Conservation (phyloP, 495 filamentous ascomycete species). For the Hamigera avellanea region DNA sequence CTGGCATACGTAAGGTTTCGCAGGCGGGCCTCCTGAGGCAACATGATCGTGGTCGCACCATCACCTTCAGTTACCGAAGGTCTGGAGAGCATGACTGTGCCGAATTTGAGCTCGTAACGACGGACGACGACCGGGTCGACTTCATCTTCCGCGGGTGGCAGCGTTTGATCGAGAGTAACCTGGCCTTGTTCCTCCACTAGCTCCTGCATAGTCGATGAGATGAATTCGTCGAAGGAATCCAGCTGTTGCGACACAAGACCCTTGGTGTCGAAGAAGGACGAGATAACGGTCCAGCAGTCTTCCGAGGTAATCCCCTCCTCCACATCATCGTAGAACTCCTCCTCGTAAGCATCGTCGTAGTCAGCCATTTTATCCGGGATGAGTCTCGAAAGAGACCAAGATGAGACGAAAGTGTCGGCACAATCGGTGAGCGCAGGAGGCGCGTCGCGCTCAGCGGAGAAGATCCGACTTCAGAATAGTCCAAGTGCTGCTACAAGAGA, state of each 20-base stretch:
- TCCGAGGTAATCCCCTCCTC: constrained; percentile 67
- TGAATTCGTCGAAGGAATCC: constrained; percentile 97
- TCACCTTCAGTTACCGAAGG: constrained; percentile 88
- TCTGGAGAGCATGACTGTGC: constrained; percentile 66
- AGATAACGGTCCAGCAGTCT: constrained; percentile 96
- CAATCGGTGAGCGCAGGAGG: constrained; percentile 19
- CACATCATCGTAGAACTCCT: constrained; percentile 49
- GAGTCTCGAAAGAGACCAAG: constrained; percentile 1
- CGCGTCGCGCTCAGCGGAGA: constrained; percentile 17
- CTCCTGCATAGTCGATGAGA: constrained; percentile 81
- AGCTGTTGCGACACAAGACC: constrained; percentile 95
- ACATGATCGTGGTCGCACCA: constrained; percentile 65
- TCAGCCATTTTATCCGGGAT: constrained; percentile 35
- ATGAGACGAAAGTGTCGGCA: background rate
- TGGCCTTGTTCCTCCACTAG: constrained; percentile 80
- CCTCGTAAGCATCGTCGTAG: constrained; percentile 40
- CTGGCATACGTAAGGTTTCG: constrained; percentile 92
- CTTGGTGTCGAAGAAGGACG: constrained; percentile 88
- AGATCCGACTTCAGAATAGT: constrained; percentile 7
- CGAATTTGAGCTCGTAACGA: constrained; percentile 89
- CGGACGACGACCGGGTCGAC: constrained; percentile 63
- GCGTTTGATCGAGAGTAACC: constrained; percentile 79
- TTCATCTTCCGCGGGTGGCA: constrained; percentile 58
- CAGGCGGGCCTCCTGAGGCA: constrained; percentile 86
- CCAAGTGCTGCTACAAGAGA: constrained; percentile 3